Conservation (phyloP, 768 basidiomycete species). For the Kwoniella newhampshirensis region DNA sequence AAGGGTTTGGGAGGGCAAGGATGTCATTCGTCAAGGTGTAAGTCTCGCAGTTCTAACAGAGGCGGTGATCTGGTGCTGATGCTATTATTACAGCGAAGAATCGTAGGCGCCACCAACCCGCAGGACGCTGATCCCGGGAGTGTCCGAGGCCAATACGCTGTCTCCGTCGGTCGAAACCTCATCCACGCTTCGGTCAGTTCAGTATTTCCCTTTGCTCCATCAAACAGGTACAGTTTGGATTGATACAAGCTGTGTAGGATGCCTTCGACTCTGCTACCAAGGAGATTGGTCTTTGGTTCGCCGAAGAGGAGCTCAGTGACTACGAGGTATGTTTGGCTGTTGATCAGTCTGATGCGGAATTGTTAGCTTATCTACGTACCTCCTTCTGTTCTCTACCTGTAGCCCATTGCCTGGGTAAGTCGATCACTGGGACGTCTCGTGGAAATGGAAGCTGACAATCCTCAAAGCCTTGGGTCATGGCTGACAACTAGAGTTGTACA, state of each 20-base stretch:
- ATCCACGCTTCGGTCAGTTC: conserved; percentile 44
- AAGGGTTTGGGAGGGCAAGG: conserved; percentile 51
- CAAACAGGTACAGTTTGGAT: neutral
- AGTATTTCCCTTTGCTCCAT: neutral
- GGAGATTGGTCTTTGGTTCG: conserved; percentile 51
- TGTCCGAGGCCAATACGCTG: conserved; percentile 47
- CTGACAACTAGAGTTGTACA: conserved; percentile 40
- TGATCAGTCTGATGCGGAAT: neutral
- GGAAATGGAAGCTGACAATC: neutral
- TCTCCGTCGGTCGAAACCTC: conserved; percentile 49
- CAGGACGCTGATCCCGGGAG: conserved; percentile 47
- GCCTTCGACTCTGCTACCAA: conserved; percentile 49
- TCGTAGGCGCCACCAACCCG: conserved; percentile 50
- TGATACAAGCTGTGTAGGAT: conserved; percentile 33
- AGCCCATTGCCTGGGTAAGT: conserved; percentile 45
- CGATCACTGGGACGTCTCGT: neutral
- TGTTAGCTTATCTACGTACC: neutral
- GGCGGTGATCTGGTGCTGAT: neutral
- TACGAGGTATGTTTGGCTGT: conserved; percentile 39
- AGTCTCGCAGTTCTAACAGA: conserved; percentile 4
- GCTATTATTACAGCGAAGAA: conserved; percentile 31
- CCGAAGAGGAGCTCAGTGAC: conserved; percentile 37
- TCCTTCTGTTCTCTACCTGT: neutral
- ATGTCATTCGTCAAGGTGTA: conserved; percentile 48
- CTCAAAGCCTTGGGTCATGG: conserved; percentile 46